These are phyloP conservation scores for Geotrichum ghanense DNA, from an alignment of 805 yeast genomes.

Conservation along the genomic window DNA sequence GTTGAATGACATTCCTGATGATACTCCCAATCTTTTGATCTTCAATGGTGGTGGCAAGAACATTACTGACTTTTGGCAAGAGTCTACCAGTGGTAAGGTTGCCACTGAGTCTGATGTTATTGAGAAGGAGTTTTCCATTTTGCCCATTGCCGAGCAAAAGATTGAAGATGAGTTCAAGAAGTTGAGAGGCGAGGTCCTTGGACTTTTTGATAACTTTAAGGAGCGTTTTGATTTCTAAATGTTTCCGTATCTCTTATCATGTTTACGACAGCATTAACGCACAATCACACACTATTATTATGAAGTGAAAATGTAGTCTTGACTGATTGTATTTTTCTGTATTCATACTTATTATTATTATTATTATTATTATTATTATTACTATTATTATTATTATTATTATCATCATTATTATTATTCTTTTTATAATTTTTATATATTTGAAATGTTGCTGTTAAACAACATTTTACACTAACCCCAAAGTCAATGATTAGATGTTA, in stretches of 20 bases:
- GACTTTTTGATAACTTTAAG: not conserved
- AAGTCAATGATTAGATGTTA: too few relatives aligned
- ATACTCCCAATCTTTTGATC: constrained; percentile 46
- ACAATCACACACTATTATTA: too few relatives aligned
- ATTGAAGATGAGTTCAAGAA: not conserved
- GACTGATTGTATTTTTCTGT: too few relatives aligned
- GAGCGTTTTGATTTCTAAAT: not conserved
- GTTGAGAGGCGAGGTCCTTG: not conserved
- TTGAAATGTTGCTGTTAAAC: too few relatives aligned
- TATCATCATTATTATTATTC: too few relatives aligned
- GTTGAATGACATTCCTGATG: constrained; percentile 35
- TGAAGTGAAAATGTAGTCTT: too few relatives aligned
- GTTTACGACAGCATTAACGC: too few relatives aligned
- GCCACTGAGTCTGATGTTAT: not conserved
- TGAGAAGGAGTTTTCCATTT: not conserved
- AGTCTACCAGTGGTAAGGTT: not conserved
- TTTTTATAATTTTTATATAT: too few relatives aligned
- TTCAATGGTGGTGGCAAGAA: constrained; percentile 51
- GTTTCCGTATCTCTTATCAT: not conserved
- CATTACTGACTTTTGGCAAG: constrained; percentile 9
- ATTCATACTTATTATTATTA: too few relatives aligned
- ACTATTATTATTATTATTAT: too few relatives aligned
- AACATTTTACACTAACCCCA: too few relatives aligned
- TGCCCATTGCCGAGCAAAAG: not conserved
- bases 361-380: too few relatives aligned